Evolutionary conservation across 208 protist genomes (phyloP).

Genomic region (Trypanosoma melophagium): DNA sequence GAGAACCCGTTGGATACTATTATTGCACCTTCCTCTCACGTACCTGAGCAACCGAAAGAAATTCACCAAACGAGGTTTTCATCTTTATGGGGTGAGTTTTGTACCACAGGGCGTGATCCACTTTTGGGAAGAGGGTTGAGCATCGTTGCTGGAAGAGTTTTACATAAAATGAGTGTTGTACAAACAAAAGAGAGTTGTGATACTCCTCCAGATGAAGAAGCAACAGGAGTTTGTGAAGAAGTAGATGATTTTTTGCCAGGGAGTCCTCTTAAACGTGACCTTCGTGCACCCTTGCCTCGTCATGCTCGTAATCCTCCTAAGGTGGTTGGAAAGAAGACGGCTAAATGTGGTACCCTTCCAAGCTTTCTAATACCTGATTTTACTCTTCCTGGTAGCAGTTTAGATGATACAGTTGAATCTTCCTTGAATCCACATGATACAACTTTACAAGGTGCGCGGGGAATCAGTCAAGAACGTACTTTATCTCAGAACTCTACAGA

Average conservation of each 20-base stretch:
- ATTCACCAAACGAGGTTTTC: too few species aligned
- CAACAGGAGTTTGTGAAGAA: slow-evolving; percentile 44
- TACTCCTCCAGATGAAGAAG: neutral
- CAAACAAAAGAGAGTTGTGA: neutral
- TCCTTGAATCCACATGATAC: neutral
- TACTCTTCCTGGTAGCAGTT: neutral
- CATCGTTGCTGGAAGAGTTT: too few species aligned
- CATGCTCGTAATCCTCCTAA: slow-evolving; percentile 35
- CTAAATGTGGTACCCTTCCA: neutral
- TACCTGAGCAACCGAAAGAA: too few species aligned
- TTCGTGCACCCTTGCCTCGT: slow-evolving; percentile 11
- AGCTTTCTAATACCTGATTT: neutral
- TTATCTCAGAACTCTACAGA: too few species aligned
- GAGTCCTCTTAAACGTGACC: slow-evolving; percentile 29
- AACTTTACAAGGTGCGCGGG: neutral
- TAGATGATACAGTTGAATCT: slow-evolving; percentile 10
- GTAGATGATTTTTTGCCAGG: slow-evolving; percentile 40
- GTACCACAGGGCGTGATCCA: too few species aligned
- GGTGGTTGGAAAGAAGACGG: neutral
- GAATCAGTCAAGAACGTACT: neutral
- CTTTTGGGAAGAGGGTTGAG: too few species aligned
- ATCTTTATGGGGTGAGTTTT: too few species aligned
- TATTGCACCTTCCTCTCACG: too few species aligned
- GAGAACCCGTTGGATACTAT: too few species aligned
- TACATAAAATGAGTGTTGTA: neutral